A percentile compares a stretch with the other conserved stretches of the same genome.
phyloP scores from a whole-genome alignment of 148 eudicot genomes.

The Rhododendron vialii region DNA sequence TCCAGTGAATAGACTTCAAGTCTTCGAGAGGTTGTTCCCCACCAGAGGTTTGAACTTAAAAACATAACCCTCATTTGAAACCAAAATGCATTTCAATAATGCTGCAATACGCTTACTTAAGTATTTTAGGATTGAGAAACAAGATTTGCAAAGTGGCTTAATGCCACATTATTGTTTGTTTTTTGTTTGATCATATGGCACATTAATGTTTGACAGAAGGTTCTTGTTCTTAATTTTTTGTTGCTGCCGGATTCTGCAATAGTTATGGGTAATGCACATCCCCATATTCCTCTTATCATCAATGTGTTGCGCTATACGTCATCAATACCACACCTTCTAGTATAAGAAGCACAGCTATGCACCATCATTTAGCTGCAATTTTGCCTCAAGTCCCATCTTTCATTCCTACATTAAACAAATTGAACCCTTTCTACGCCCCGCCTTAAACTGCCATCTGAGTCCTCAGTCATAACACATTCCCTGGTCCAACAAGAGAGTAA shows the following conservation, averaged over 20 bases:
- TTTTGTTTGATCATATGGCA: background rate
- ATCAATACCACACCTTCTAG: background rate
- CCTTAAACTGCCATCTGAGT: background rate
- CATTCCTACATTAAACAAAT: background rate
- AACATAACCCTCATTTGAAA: background rate
- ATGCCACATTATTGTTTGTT: background rate
- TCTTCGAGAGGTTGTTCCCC: background rate
- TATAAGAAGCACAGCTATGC: background rate
- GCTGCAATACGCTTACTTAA: background rate
- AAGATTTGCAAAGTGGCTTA: background rate
- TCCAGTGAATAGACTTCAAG: background rate
- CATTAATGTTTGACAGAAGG: background rate
- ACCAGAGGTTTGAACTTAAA: background rate
- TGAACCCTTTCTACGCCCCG: background rate
- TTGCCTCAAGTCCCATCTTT: background rate
- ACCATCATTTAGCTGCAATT: background rate
- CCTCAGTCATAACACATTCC: background rate
- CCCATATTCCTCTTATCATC: background rate
- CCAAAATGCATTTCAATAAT: background rate
- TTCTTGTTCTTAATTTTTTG: background rate
- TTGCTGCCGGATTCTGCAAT: background rate
- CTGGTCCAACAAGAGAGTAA: background rate
- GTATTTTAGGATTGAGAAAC: background rate
- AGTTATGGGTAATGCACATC: background rate
- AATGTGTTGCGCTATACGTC: background rate